phyloP scores from a whole-genome alignment of 352 stramenopile genomes.

The Phytophthora europaea region DNA sequence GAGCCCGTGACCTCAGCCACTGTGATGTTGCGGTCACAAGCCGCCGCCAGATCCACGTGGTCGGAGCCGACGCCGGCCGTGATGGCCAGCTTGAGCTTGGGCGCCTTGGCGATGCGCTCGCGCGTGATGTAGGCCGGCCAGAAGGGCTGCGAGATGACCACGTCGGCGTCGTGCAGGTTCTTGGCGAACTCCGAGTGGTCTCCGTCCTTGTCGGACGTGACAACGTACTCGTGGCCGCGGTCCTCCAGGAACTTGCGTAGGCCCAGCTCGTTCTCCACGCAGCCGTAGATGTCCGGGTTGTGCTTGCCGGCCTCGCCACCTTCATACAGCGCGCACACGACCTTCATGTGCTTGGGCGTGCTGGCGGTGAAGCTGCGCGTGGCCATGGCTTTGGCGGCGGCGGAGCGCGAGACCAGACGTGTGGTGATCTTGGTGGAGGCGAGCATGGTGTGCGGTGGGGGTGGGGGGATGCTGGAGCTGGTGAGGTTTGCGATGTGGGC shows the following conservation, averaged over 20 bases:
- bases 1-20: constrained; percentile 57
- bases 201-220: constrained; percentile 61
- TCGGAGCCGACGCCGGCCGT: constrained; percentile 56
- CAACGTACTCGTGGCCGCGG: constrained; percentile 49
- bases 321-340: constrained; percentile 47
- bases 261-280: constrained; percentile 53
- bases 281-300: constrained; percentile 51
- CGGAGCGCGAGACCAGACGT: constrained; percentile 3
- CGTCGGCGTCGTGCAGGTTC: constrained; percentile 48
- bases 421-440: constrained; percentile 33
- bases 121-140: constrained; percentile 59
- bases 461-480: neutral
- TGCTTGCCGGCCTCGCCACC: constrained; percentile 32
- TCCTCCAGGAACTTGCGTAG: constrained; percentile 56
- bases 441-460: constrained; percentile 25
- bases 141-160: constrained; percentile 65
- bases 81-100: constrained; percentile 56
- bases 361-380: constrained; percentile 40
- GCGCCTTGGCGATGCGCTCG: constrained; percentile 51
- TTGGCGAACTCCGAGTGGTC: constrained; percentile 52
- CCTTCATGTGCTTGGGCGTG: constrained; percentile 43
- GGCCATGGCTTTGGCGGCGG: neutral
- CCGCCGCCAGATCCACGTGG: constrained; percentile 55
- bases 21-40: constrained; percentile 51
- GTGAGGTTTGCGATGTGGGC: constrained; percentile 11